These are phyloP conservation scores for Sclerotinia minor DNA, from an alignment of 2,329 filamentous ascomycete genomes.

Conservation along the genomic window DNA sequence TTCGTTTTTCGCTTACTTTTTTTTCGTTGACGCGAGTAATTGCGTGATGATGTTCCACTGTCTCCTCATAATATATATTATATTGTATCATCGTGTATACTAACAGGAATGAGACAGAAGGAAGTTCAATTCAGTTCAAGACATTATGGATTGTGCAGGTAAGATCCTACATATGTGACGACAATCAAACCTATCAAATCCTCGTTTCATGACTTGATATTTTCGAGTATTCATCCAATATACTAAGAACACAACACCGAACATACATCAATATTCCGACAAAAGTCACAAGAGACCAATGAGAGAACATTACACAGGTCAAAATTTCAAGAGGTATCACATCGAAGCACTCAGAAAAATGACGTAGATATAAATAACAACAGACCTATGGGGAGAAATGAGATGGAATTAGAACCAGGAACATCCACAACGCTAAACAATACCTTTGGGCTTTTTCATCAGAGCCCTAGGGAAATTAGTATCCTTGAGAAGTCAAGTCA, in stretches of 20 bases:
- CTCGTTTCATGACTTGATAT: not conserved
- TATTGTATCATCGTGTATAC: not conserved
- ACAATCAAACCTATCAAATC: not conserved
- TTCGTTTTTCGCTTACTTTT: slow-evolving; percentile 2
- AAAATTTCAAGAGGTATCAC: too few species aligned
- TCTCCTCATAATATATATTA: not conserved
- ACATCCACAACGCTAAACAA: not conserved
- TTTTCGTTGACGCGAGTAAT: not conserved
- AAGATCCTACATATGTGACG: not conserved
- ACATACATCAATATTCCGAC: too few species aligned
- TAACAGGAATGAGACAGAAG: not conserved
- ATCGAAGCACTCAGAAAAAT: not conserved
- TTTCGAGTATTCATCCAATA: not conserved
- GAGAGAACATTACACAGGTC: not conserved
- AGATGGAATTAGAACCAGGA: not conserved
- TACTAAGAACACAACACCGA: not conserved
- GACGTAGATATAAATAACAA: not conserved
- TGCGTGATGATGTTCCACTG: not conserved
- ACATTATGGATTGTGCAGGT: too few species aligned
- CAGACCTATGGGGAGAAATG: too few species aligned
- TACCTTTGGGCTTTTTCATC: not conserved
- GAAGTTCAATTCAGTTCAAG: not conserved
- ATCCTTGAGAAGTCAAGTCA: not conserved
- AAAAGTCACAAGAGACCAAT: not conserved
- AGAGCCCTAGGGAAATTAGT: not conserved